A percentile compares a stretch with the other conserved stretches of the same genome.
Conservation (phyloP, 2,329 filamentous ascomycete species). For the Aspergillus candidus region DNA sequence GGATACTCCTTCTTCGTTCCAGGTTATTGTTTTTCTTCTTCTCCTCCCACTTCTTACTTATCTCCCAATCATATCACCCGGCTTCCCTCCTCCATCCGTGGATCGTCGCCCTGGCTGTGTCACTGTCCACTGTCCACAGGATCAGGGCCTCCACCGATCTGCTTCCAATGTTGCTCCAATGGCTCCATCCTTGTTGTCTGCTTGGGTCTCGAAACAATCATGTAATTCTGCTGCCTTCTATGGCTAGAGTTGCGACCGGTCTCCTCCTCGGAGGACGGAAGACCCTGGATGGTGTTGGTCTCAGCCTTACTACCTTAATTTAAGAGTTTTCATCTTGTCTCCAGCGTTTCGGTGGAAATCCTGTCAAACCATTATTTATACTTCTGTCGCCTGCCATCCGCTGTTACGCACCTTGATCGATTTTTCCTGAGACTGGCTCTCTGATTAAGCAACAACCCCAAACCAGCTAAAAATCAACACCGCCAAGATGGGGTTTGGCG, state of each 20-base stretch:
- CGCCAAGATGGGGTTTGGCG: constrained; percentile 52
- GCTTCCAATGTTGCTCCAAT: constrained; percentile 7
- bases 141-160: constrained; percentile 16
- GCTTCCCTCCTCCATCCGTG: constrained; percentile 11
- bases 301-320: constrained; percentile 4
- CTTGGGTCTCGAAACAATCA: constrained; percentile 9
- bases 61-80: constrained; percentile 3
- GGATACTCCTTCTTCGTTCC: too few relatives aligned
- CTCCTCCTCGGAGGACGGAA: background rate
- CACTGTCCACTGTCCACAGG: constrained; percentile 2
- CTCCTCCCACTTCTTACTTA: background rate
- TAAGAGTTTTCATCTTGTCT: background rate
- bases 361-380: constrained; percentile 1
- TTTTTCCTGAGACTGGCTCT: too few relatives aligned
- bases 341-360: background rate
- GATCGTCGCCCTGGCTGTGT: constrained; percentile 9
- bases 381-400: background rate
- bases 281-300: too few relatives aligned
- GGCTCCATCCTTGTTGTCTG: constrained; percentile 6
- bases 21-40: background rate
- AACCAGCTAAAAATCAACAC: background rate
- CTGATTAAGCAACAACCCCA: too few relatives aligned
- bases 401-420: too few relatives aligned
- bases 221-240: constrained; percentile 19
- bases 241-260: constrained; percentile 6